Evolutionary conservation across 208 protist genomes (phyloP), one percentile per base, ranked within the genome.

Genomic region (Jaenimonas drosophilae): DNA sequence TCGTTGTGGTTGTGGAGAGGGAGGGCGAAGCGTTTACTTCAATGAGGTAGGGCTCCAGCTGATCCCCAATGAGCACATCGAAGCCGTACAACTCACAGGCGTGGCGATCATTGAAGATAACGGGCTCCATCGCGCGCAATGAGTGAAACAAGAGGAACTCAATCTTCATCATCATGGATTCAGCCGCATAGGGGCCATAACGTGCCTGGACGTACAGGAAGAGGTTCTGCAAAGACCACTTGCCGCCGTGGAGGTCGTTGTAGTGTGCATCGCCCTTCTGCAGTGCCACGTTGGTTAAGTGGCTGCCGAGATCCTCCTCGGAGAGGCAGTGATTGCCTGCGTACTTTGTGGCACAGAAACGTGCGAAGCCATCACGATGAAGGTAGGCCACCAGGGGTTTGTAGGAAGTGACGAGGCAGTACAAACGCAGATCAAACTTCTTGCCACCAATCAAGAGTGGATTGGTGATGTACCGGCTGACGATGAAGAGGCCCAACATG

Each of bases 11-110:
- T 12, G 74, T 79, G 16, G 77, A 88, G 30, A 96, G 70, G 12
- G 89, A 96, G 16, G 91, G 93, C 17, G 87, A 95, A 1, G 87
- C 72, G 51, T 97, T 97, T 12, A 98, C 96, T 57, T 99, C 97
- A 46, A 99, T 91, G 1, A 99, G 62, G 76, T 97, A 97, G 4
- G 96, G 96, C 28, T 95, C 79, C 5, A 98, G 64, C 3, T 74
- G 45, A n/a, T 75, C 74, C 56, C 98, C 96, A 31, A 99, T 82
- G 17, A 99, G 70, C 5, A 99, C 75, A 66, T 99, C 97, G 49
- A 97, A 98, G 16, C 97, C 97, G 71, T 98, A 99, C 14, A 96
- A 54, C 62, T 99, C 97, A 75, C 98, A 99, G 52, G 87, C 97
- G 58, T 96, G 80, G 47, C 75, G 77, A 58, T 98, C 95, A 46